phyloP scores from a whole-genome alignment of 1,139 yeast genomes.

The Kluyveromyces sp. region DNA sequence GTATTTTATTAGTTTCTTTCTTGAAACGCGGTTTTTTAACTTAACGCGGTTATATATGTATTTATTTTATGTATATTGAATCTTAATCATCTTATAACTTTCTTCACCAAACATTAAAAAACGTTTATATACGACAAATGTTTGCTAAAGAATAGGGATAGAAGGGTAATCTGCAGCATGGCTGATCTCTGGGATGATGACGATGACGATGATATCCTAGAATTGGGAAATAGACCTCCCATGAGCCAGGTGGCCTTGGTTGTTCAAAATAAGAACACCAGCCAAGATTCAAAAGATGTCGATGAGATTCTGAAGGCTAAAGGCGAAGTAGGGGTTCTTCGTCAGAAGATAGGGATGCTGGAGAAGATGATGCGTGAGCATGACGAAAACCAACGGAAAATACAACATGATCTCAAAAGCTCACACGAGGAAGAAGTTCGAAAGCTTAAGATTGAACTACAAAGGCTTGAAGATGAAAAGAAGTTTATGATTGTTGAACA shows the following conservation, averaged over 20 bases:
- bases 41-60: too few relatives aligned
- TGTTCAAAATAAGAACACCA: neutral
- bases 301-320: conserved; percentile 41
- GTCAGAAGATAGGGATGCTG: conserved; percentile 51
- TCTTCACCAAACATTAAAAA: too few relatives aligned
- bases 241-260: conserved; percentile 8
- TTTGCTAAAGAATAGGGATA: neutral
- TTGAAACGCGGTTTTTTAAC: too few relatives aligned
- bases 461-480: conserved; percentile 60
- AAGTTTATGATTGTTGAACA: conserved; percentile 46
- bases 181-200: conserved; percentile 17
- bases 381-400: conserved; percentile 8
- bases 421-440: conserved; percentile 40
- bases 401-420: conserved; percentile 36
- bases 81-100: too few relatives aligned
- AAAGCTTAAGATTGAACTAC: conserved; percentile 40
- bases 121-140: too few relatives aligned
- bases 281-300: too few relatives aligned
- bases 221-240: conserved; percentile 24
- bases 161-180: neutral
- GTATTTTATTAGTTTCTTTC: too few relatives aligned
- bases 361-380: conserved; percentile 32
- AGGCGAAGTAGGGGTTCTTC: conserved; percentile 72
- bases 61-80: too few relatives aligned
- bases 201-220: conserved; percentile 24